Base-by-base conservation (phyloP, 305 asterid genomes). In the Fraxinus ornus region DNA sequence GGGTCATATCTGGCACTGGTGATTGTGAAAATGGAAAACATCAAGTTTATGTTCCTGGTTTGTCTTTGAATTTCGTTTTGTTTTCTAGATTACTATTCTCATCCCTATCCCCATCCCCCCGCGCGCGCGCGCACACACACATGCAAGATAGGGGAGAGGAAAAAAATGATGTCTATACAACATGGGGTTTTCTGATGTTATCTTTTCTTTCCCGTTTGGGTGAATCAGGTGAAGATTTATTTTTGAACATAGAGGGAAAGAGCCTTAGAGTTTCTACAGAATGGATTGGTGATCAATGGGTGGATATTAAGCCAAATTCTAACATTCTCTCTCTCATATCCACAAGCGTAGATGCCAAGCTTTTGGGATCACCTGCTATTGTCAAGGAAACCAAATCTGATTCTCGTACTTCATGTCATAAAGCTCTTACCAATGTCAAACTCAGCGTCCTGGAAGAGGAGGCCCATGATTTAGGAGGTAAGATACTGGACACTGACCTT, bases 221-320 rank as follows among this genome's bases (percentile, higher is more conserved):
- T 86, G 85, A 41, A 68, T 79, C 94, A 96, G 99, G 98, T 85
- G 99, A 96, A 87, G 91, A 89, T 80, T 79, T 94, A 88, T 84
- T 89, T 88, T 60, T 93, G 84, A 88, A 85, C 64, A 64, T 85
- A 47, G 93, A 88, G 82, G 78, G 79, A 75, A 83, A 89, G 89
- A 87, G 92, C 83, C 84, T 94, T n/a, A 90, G 98, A 88, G 87
- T 87, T 81, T 94, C 99, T 44, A 89, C 92, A 83, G 99, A 96
- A 62, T 96, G 99, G 99, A 87, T 92, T 66, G 96, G 93, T 66
- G 94, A 90, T 73, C 87, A 76, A 24, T 96, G 99, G 99, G 92
- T 90, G 78, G 94, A 94, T 85, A 82, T 94, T 2, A 91, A 92
- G 82, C 90, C 91, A 75, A 92, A 92, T 76, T 93, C 92, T 17